Evolutionary conservation across 192 early-diverging fungal genomes (phyloP).

Genomic region (Entophlyctis luteolus): DNA sequence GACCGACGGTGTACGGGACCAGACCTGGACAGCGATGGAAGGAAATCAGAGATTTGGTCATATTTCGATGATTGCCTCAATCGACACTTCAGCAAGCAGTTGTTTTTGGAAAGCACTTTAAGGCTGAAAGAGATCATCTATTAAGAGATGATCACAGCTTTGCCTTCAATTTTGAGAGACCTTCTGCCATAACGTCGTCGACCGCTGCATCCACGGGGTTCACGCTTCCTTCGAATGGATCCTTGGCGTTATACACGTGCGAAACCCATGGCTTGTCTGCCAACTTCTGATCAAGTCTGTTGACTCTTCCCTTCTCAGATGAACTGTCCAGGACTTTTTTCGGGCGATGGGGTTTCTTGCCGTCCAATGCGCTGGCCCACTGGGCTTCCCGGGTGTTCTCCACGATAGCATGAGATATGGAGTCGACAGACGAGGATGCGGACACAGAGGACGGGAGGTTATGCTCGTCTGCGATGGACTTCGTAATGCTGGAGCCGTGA

Average conservation of each 20-base stretch:
- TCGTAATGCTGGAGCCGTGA: not conserved
- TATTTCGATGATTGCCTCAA: not conserved
- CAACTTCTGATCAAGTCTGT: not conserved
- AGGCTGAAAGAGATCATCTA: too few species aligned
- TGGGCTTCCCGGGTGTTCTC: slow-evolving; percentile 2
- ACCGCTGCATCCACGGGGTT: slow-evolving; percentile 20
- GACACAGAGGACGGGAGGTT: not conserved
- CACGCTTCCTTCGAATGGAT: not conserved
- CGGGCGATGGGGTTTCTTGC: not conserved
- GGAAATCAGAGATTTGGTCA: not conserved
- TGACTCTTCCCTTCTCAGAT: not conserved
- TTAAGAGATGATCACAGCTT: slow-evolving; percentile 22
- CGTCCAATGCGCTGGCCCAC: not conserved
- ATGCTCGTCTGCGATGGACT: not conserved
- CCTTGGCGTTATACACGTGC: not conserved
- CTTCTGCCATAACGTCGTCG: slow-evolving; percentile 11
- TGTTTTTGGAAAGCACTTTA: not conserved
- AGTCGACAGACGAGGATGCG: slow-evolving; percentile 1
- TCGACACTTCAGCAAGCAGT: too few species aligned
- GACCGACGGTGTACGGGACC: slow-evolving; percentile 55
- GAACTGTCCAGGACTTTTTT: not conserved
- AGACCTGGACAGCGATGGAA: not conserved
- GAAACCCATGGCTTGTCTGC: slow-evolving; percentile 9
- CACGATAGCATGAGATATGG: slow-evolving; percentile 10
- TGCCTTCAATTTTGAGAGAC: slow-evolving; percentile 11